Base-by-base conservation (phyloP, 805 yeast genomes). In the Pichia gijzeniarum region DNA sequence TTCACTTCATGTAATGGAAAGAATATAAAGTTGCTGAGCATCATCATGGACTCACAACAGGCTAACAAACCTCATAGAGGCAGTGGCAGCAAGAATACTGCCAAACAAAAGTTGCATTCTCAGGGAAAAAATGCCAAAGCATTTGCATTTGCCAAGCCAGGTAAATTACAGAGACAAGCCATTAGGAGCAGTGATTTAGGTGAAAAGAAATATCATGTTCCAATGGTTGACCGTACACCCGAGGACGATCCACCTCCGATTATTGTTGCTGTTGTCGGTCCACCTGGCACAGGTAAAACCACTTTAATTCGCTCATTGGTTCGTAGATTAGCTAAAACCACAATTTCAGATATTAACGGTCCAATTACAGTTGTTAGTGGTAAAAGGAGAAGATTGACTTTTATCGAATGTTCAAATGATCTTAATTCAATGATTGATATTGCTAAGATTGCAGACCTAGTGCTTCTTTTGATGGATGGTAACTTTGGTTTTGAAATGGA, bases 401-500 rank as follows among this genome's bases (percentile, higher is more conserved):
- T 93, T 53, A 79, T 93, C 28, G 99, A 93, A 65, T 93, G 95
- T 54, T 78, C 82, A 12, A 91, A 90, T 57, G 99, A 93, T 63
- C 68, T 93, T 60, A 90, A 88, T 63, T 82, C 96, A 7, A 93
- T 95, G 98, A 80, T 90, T 36, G 99, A 93, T 67, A 79, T 93
- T 33, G 96, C 98, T 22, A 93, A 93, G 59, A 80, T 90, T 47
- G 96, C 98, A 0, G 99, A 93, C 65, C 72, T 93, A 50, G 95
- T 95, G 9, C 71, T 93, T 40, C 63, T 93, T 49, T 68, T 93
- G 74, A 80, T 93, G 48, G 99, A 93, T 69, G 98, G 99, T 48
- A 93, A 93, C 63, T 93, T 88, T 62, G 99, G 99, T 7, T 80
- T 93, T 48, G 99, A 93, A 70, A 93, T 93, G 99, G 99, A 93